Evolutionary conservation across 345 rosid genomes (phyloP).

Genomic region (Noccaea caerulescens): DNA sequence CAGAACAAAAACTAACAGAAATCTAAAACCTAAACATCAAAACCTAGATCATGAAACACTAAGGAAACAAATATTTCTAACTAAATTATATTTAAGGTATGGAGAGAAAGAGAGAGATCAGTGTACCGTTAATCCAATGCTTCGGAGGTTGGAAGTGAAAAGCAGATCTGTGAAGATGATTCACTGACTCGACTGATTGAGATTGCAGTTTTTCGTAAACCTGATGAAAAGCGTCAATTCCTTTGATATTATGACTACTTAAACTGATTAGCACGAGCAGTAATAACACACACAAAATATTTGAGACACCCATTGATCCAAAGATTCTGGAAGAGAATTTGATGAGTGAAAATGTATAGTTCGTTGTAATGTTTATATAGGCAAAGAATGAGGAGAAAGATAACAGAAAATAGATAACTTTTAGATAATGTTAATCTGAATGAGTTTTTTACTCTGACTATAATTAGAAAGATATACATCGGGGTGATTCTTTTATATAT

Average conservation of each 20-base stretch:
- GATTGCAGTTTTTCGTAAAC: constrained; percentile 53
- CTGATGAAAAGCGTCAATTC: constrained; percentile 49
- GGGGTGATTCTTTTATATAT: background rate
- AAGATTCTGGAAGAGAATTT: constrained; percentile 20
- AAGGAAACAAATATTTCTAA: background rate
- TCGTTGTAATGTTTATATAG: constrained; percentile 31
- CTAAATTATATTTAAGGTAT: background rate
- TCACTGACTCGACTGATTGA: constrained; percentile 38
- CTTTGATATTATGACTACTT: constrained; percentile 45
- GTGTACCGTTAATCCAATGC: constrained; percentile 87
- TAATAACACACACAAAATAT: constrained; percentile 9
- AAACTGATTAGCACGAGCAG: constrained; percentile 28
- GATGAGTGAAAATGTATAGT: constrained; percentile 13
- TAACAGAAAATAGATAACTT: constrained; percentile 13
- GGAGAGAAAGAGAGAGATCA: background rate
- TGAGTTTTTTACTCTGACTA: constrained; percentile 27
- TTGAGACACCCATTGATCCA: constrained; percentile 29
- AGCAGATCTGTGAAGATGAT: constrained; percentile 56
- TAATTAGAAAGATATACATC: constrained; percentile 6
- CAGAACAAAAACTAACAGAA: background rate
- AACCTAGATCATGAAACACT: constrained; percentile 4
- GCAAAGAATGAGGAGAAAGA: constrained; percentile 14
- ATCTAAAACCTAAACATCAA: background rate
- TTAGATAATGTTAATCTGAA: constrained; percentile 34
- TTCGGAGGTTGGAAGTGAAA: constrained; percentile 85